Percentiles rank a stretch among this genome's conserved stretches.
Evolutionary conservation across 2,329 filamentous ascomycete genomes (phyloP).

Genomic region (Ophiostoma sp.): DNA sequence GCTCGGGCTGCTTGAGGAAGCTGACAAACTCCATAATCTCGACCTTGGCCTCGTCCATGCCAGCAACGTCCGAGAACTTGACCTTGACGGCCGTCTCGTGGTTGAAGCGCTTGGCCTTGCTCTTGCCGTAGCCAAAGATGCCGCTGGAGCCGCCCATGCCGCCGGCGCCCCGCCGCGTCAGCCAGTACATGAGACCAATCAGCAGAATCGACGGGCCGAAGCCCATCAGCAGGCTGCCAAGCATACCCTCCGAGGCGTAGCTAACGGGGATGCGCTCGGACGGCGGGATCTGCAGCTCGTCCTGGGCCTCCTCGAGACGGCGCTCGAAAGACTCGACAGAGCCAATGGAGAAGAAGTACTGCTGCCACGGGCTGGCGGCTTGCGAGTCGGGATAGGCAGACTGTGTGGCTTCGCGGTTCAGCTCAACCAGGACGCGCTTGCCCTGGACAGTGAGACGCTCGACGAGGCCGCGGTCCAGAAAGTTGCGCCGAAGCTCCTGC

Average conservation of each 20-base stretch:
- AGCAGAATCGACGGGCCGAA: constrained; percentile 88
- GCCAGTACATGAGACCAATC: constrained; percentile 78
- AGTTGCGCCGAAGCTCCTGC: constrained; percentile 93
- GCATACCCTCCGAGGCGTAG: constrained; percentile 75
- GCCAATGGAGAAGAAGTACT: constrained; percentile 94
- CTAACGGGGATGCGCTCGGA: constrained; percentile 91
- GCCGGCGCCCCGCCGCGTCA: constrained; percentile 67
- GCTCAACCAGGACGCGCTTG: constrained; percentile 70
- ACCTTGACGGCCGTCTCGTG: constrained; percentile 95
- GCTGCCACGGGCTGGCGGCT: constrained; percentile 67
- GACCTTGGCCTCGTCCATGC: constrained; percentile 95
- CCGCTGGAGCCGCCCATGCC: constrained; percentile 67
- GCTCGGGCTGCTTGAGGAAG: constrained; percentile 90
- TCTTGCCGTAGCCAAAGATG: constrained; percentile 95
- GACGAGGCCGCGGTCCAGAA: constrained; percentile 93
- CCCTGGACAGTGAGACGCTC: constrained; percentile 85
- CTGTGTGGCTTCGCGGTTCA: constrained; percentile 73
- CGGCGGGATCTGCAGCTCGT: constrained; percentile 79
- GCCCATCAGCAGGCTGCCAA: constrained; percentile 68
- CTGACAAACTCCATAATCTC: constrained; percentile 99
- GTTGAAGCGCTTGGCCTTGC: constrained; percentile 94
- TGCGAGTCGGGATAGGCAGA: constrained; percentile 74
- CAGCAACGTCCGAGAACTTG: constrained; percentile 94
- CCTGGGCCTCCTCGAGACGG: constrained; percentile 82
- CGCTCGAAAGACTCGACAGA: constrained; percentile 91